phyloP scores from a whole-genome alignment of 1,284 basidiomycete species.

The Agaricales sp. region DNA sequence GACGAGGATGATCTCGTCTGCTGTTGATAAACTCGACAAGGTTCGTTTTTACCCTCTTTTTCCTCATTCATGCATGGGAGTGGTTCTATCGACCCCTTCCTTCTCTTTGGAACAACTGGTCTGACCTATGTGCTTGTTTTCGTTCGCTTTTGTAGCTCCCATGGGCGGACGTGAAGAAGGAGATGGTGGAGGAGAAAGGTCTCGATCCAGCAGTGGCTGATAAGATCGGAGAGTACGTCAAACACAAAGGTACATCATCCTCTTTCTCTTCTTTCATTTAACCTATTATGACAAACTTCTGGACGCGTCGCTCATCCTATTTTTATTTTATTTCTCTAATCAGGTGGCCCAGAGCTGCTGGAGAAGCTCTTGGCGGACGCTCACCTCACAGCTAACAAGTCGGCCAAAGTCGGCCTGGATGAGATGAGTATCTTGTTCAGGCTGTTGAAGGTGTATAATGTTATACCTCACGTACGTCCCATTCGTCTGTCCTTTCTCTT shows the following conservation, averaged over 20 bases:
- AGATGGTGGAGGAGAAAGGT: slow-evolving; percentile 96
- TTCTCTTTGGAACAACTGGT: no score
- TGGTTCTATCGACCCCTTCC: no score
- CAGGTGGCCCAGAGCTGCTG: slow-evolving; percentile 75
- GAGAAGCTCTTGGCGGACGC: slow-evolving; percentile 64
- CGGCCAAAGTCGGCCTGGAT: slow-evolving; percentile 77
- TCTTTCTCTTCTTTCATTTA: background rate
- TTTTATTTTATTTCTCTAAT: background rate
- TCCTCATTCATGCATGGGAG: no score
- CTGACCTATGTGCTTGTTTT: background rate
- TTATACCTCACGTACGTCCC: slow-evolving; percentile 39
- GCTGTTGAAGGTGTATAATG: slow-evolving; percentile 75
- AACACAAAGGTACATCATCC: slow-evolving; percentile 68
- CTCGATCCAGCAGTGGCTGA: slow-evolving; percentile 81
- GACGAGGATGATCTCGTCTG: slow-evolving; percentile 91
- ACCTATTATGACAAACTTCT: slow-evolving; percentile 5
- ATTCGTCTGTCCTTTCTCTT: background rate
- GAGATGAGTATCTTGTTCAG: slow-evolving; percentile 88
- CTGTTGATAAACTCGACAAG: slow-evolving; percentile 99
- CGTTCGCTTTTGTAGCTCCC: slow-evolving; percentile 39
- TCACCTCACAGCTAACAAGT: slow-evolving; percentile 58
- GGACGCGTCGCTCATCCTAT: no score
- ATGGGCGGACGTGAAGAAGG: slow-evolving; percentile 89
- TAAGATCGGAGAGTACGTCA: slow-evolving; percentile 95
- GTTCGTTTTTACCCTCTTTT: slow-evolving; percentile 24